These are phyloP conservation scores for Coemansia sp. DNA, from an alignment of 192 early-diverging fungal genomes.

Conservation along the genomic window DNA sequence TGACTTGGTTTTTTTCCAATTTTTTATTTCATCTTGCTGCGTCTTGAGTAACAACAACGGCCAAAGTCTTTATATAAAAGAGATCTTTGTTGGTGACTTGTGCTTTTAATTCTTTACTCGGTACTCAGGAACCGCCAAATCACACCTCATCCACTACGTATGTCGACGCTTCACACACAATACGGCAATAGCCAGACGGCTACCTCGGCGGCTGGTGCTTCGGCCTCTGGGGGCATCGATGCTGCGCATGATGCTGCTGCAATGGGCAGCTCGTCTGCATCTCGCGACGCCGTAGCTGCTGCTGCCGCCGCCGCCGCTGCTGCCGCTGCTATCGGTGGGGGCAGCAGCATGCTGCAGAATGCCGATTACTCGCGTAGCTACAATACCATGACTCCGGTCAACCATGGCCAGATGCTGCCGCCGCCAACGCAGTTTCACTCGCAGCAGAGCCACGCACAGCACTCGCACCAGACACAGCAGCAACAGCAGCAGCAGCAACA, in stretches of 20 bases:
- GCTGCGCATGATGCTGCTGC: conserved; percentile 20
- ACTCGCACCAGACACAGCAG: conserved; percentile 22
- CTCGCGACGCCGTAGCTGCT: conserved; percentile 43
- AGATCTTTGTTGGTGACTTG: neutral
- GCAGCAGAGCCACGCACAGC: no score
- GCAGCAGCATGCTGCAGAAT: conserved; percentile 21
- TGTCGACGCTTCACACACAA: conserved; percentile 54
- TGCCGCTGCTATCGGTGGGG: conserved; percentile 25
- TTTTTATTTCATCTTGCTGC: neutral
- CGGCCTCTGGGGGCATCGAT: conserved; percentile 29
- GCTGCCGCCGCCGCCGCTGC: conserved; percentile 37
- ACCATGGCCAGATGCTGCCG: conserved; percentile 47
- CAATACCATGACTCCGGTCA: conserved; percentile 36
- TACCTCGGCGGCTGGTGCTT: conserved; percentile 19
- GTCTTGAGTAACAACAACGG: no score
- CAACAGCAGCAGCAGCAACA: conserved; percentile 17
- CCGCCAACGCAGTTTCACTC: conserved; percentile 41
- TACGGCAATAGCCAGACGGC: conserved; percentile 45
- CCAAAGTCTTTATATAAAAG: no score
- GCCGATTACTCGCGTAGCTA: conserved; percentile 49
- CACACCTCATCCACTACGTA: neutral
- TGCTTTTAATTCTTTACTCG: neutral
- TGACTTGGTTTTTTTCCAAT: conserved; percentile 5
- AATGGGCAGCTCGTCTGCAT: conserved; percentile 29
- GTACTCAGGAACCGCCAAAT: neutral